Base-by-base conservation (phyloP, 495 filamentous ascomycete genomes). In the Pseudotulostoma volvatum region DNA sequence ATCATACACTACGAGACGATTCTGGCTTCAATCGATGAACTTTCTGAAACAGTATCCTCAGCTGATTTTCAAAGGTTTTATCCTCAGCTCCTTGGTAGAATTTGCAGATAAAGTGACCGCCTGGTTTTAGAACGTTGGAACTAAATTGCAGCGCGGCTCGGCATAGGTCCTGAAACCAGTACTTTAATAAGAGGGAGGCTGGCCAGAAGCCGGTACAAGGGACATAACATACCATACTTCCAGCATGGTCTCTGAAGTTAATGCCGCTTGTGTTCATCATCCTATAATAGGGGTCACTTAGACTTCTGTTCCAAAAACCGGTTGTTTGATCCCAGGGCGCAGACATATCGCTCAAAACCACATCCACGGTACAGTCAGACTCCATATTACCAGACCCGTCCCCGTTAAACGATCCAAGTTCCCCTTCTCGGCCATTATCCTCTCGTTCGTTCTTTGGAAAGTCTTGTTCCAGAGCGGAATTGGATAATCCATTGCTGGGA, bases 221-320 rank as follows among this genome's bases (percentile, higher is more conserved):
- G n/a, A n/a, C n/a, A n/a, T n/a, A n/a, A 62, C 77, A 49, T 63
- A 95, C 90, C 83, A 97, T 97, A 60, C 85, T 94, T 23, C 84
- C 84, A 18, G 75, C 79, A 60, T 97, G 92, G 61, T 97, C 90
- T 55, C 71, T 73, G 56, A 92, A 84, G 13, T 51, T 55, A 43
- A 84, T 77, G 30, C 90, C 90, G 57, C 81, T 94, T 36, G 86
- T 93, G 60, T 96, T 95, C 85, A 94, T 94, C 84, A 97, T 80
- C 90, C 90, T 97, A 65, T 55, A 55, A 73, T 87, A 86, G 36
- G 87, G 83, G 69, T 85, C 70, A 86, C 76, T 90, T 68, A 95
- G 68, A 64, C 76, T 90, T 60, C 71, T 82, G 62, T 79, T 77
- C 66, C 74, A 78, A 61, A 78, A 84, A 31, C 79, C 79, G 50